Percentiles rank a stretch among this genome's conserved stretches.
phyloP scores from a whole-genome alignment of 2,329 filamentous ascomycete genomes.

The Mycogone perniciosa region DNA sequence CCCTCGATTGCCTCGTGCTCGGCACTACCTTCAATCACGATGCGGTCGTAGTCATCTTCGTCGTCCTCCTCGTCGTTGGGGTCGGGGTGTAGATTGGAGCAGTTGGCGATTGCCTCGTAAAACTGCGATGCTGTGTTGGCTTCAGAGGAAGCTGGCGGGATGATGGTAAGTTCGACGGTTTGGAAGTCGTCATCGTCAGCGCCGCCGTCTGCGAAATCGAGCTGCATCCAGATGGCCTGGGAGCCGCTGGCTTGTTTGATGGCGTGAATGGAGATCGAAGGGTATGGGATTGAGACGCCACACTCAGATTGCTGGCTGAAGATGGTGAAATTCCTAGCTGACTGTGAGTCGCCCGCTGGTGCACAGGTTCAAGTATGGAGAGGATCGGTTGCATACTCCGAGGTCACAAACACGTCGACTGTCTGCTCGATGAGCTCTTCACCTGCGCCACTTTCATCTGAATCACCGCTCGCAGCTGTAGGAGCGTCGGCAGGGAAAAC shows the following conservation, averaged over 20 bases:
- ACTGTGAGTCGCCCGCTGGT: not conserved
- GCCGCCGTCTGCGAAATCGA: constrained; percentile 55
- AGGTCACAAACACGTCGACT: constrained; percentile 53
- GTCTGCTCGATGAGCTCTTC: constrained; percentile 35
- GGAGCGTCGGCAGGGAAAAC: constrained; percentile 42
- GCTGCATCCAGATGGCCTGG: constrained; percentile 59
- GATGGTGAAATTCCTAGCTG: constrained; percentile 45
- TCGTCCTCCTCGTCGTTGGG: constrained; percentile 55
- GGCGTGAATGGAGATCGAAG: constrained; percentile 67
- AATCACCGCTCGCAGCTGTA: constrained; percentile 20
- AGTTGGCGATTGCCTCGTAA: constrained; percentile 65
- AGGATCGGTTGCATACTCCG: constrained; percentile 39
- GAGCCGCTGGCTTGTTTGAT: constrained; percentile 52
- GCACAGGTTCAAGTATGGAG: not conserved
- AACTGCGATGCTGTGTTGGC: constrained; percentile 32
- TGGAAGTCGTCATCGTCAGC: constrained; percentile 58
- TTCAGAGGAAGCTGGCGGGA: constrained; percentile 38
- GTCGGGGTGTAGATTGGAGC: constrained; percentile 72
- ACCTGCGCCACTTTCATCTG: constrained; percentile 26
- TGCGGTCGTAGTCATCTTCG: constrained; percentile 46
- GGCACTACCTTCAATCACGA: constrained; percentile 48
- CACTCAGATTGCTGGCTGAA: constrained; percentile 52
- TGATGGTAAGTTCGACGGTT: constrained; percentile 61
- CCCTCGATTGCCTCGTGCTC: constrained; percentile 51
- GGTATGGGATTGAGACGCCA: constrained; percentile 67